Evolutionary conservation across 2,329 filamentous ascomycete species (phyloP).

Genomic region (Colletotrichum simmondsii): DNA sequence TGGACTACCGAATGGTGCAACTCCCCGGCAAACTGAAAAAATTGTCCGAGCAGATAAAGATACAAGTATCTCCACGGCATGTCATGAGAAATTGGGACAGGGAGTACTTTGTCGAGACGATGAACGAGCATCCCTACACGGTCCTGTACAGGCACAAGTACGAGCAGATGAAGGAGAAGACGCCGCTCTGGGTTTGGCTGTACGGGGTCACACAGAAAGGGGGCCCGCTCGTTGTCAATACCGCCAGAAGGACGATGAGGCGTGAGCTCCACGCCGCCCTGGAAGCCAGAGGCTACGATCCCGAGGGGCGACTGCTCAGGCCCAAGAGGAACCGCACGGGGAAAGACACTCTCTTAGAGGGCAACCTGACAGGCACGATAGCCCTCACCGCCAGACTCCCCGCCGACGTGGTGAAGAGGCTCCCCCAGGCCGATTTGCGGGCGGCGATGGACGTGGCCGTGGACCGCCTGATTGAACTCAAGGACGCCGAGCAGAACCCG

Average conservation of each 20-base stretch:
- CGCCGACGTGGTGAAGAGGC: not conserved
- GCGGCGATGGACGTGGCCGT: not conserved
- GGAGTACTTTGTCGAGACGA: not conserved
- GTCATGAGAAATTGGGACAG: slow-evolving; percentile 8
- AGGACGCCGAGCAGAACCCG: not conserved
- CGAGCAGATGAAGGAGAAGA: slow-evolving; percentile 8
- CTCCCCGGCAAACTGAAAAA: not conserved
- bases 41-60: not conserved
- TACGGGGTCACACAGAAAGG: not conserved
- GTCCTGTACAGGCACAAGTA: not conserved
- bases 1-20: not conserved
- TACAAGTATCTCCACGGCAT: not conserved
- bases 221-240: not conserved
- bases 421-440: not conserved
- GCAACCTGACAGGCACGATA: slow-evolving; percentile 13
- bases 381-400: not conserved
- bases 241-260: not conserved
- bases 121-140: slow-evolving; percentile 1
- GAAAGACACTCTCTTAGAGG: not conserved
- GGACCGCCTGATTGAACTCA: not conserved
- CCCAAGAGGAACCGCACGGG: not conserved
- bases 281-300: slow-evolving; percentile 13
- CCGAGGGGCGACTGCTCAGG: not conserved
- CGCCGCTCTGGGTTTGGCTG: slow-evolving; percentile 13
- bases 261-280: slow-evolving; percentile 10